phyloP scores from a whole-genome alignment of 2,329 filamentous ascomycete species.

The Colletotrichum tofieldiae region DNA sequence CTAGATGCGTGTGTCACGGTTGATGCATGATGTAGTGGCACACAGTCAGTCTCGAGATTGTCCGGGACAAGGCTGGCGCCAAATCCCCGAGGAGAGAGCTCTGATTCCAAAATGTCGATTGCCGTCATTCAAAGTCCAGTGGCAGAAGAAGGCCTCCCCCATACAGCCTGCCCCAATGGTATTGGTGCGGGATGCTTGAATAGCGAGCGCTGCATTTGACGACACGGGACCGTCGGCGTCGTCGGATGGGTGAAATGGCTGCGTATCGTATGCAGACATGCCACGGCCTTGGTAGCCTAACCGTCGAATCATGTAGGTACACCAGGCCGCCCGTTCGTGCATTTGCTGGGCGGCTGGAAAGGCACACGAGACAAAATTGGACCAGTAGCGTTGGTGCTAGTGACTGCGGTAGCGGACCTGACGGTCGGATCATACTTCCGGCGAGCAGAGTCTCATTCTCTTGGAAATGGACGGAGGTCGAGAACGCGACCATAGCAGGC shows the following conservation, averaged over 20 bases:
- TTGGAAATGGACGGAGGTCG: not conserved
- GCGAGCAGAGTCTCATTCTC: constrained; percentile 1
- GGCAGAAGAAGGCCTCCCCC: not conserved
- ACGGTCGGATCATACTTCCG: not conserved
- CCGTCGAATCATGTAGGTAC: constrained; percentile 34
- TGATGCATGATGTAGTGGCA: constrained; percentile 16
- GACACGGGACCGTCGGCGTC: constrained; percentile 32
- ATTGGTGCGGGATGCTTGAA: not conserved
- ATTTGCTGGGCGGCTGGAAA: constrained; percentile 29
- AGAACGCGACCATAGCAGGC: constrained; percentile 21
- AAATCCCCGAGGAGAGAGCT: not conserved
- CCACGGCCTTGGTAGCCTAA: constrained; percentile 32
- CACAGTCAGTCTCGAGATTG: not conserved
- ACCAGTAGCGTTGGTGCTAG: constrained; percentile 21
- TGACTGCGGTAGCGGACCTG: not conserved
- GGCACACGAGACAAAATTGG: constrained; percentile 20
- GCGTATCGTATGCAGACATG: constrained; percentile 35
- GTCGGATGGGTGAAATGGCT: constrained; percentile 21
- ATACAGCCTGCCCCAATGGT: constrained; percentile 3
- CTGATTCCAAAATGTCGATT: not conserved
- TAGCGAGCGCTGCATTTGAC: constrained; percentile 20
- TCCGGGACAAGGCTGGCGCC: constrained; percentile 23
- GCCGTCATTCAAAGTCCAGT: not conserved
- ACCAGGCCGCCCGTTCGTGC: constrained; percentile 30
- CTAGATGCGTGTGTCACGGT: constrained; percentile 11